phyloP scores from a whole-genome alignment of 495 filamentous ascomycete species.

The Penicillium cataractarum region DNA sequence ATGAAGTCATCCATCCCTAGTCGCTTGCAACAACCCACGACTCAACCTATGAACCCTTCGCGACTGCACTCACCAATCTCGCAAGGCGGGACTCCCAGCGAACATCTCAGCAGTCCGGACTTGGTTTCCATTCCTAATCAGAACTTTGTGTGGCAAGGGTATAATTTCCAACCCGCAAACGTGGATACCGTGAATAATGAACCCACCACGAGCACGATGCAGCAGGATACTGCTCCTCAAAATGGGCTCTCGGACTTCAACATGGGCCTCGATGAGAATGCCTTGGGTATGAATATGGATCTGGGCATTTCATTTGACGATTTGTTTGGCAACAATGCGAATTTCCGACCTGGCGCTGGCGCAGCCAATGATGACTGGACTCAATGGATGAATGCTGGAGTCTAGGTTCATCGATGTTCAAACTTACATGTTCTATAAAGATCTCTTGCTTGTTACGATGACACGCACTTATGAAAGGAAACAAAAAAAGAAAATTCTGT shows the following conservation, averaged over 20 bases:
- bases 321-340: constrained; percentile 43
- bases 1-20: constrained; percentile 36
- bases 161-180: constrained; percentile 40
- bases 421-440: not conserved
- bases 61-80: constrained; percentile 42
- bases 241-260: constrained; percentile 31
- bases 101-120: constrained; percentile 46
- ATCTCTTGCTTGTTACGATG: constrained; percentile 20
- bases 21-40: constrained; percentile 30
- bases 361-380: constrained; percentile 45
- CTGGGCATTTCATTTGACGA: constrained; percentile 48
- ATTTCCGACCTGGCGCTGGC: constrained; percentile 24
- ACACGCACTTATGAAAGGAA: constrained; percentile 30
- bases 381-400: constrained; percentile 45
- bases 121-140: constrained; percentile 52
- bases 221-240: constrained; percentile 22
- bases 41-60: constrained; percentile 31
- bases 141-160: constrained; percentile 51
- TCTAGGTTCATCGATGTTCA: constrained; percentile 2
- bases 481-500: constrained; percentile 23
- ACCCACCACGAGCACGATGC: constrained; percentile 12
- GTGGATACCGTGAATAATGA: constrained; percentile 20
- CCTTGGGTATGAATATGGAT: constrained; percentile 40
- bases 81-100: constrained; percentile 37
- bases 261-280: constrained; percentile 38